Conservation (phyloP, 768 basidiomycete genomes). For the Lactarius hengduanensis region DNA sequence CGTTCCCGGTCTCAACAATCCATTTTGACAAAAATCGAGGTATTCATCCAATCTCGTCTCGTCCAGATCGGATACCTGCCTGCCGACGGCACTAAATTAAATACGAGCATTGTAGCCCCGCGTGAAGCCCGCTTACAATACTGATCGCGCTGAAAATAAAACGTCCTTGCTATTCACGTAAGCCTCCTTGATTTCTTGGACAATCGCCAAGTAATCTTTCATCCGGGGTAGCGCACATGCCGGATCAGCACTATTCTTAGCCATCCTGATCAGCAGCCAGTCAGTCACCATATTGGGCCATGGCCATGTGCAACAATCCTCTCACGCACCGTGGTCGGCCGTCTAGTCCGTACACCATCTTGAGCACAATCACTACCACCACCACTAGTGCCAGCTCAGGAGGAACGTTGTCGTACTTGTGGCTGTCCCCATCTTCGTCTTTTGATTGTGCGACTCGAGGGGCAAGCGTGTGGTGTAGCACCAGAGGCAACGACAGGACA, state of each 20-base stretch:
- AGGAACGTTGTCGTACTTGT: slow-evolving; percentile 62
- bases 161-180: slow-evolving; percentile 10
- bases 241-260: slow-evolving; percentile 20
- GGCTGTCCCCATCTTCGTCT: slow-evolving; percentile 43
- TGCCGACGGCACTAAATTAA: slow-evolving; percentile 1
- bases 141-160: slow-evolving; percentile 26
- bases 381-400: slow-evolving; percentile 65
- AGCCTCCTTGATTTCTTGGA: slow-evolving; percentile 19
- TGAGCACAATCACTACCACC: slow-evolving; percentile 66
- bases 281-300: neutral
- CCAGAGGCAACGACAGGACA: slow-evolving; percentile 57
- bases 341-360: slow-evolving; percentile 85
- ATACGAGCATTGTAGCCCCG: neutral
- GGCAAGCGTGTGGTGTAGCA: slow-evolving; percentile 54
- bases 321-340: slow-evolving; percentile 52
- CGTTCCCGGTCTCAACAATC: slow-evolving; percentile 8
- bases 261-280: slow-evolving; percentile 43
- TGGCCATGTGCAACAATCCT: neutral
- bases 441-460: slow-evolving; percentile 41
- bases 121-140: slow-evolving; percentile 16
- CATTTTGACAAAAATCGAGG: slow-evolving; percentile 20
- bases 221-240: slow-evolving; percentile 26
- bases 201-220: slow-evolving; percentile 22
- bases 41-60: slow-evolving; percentile 24
- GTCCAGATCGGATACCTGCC: slow-evolving; percentile 22